These are phyloP conservation scores for Alternaria postmessia DNA, from an alignment of 2,329 filamentous ascomycete species.

Conservation along the genomic window DNA sequence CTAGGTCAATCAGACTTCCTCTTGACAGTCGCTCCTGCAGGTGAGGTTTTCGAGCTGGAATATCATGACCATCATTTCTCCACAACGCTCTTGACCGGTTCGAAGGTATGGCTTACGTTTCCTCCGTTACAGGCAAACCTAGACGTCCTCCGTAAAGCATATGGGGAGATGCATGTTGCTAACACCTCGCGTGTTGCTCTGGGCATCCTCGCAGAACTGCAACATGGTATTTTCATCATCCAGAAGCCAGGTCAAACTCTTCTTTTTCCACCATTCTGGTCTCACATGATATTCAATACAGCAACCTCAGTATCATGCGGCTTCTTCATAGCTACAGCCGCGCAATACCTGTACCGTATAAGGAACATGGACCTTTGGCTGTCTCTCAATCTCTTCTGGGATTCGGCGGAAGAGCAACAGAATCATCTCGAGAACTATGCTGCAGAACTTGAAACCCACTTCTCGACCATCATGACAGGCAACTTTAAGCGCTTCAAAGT, in stretches of 20 bases:
- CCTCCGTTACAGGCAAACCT: slow-evolving; percentile 12
- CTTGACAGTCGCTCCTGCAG: slow-evolving; percentile 12
- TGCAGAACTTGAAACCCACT: slow-evolving; percentile 8
- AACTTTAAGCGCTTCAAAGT: slow-evolving; percentile 9
- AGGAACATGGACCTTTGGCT: slow-evolving; percentile 8
- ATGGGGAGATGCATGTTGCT: not conserved
- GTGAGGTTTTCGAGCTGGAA: slow-evolving; percentile 18
- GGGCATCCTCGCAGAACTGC: not conserved
- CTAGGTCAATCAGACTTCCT: slow-evolving; percentile 10
- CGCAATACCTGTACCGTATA: slow-evolving; percentile 9
- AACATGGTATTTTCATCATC: slow-evolving; percentile 23
- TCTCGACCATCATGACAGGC: slow-evolving; percentile 5
- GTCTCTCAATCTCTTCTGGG: slow-evolving; percentile 3
- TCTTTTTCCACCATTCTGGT: slow-evolving; percentile 22
- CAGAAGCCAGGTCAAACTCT: slow-evolving; percentile 19
- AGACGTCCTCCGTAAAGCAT: not conserved
- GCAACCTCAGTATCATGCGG: slow-evolving; percentile 13
- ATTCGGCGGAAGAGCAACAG: not conserved
- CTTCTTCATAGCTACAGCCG: slow-evolving; percentile 14
- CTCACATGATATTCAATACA: slow-evolving; percentile 5
- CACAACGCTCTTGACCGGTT: slow-evolving; percentile 18
- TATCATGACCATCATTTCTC: slow-evolving; percentile 15
- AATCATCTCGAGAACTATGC: slow-evolving; percentile 2
- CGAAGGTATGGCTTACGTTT: slow-evolving; percentile 19
- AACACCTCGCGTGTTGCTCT: not conserved